Evolutionary conservation across 2,329 filamentous ascomycete genomes (phyloP).

Genomic region (Cucurbitaria berberidis): DNA sequence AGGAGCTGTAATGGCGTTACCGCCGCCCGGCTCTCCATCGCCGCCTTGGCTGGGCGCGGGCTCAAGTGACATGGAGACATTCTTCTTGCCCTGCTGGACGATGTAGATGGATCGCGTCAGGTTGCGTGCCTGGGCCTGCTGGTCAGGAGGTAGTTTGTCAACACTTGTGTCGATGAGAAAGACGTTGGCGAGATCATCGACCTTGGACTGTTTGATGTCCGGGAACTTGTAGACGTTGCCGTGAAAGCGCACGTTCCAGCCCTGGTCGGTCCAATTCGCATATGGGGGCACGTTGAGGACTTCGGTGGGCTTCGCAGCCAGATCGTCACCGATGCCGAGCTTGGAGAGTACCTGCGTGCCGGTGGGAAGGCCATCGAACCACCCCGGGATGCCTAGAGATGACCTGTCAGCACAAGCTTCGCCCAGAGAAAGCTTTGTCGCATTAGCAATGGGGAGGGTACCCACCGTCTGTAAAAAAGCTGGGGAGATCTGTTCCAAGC

Average conservation of each 20-base stretch:
- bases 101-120: constrained; percentile 75
- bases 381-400: constrained; percentile 64
- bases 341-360: constrained; percentile 66
- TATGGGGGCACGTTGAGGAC: constrained; percentile 71
- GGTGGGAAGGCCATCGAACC: constrained; percentile 68
- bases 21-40: constrained; percentile 55
- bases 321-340: constrained; percentile 65
- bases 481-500: constrained; percentile 44
- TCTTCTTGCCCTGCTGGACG: constrained; percentile 71
- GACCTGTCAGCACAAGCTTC: constrained; percentile 27
- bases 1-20: constrained; percentile 58
- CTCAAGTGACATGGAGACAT: constrained; percentile 68
- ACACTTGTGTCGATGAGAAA: constrained; percentile 73
- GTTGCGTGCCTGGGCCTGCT: constrained; percentile 74
- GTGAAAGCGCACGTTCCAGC: constrained; percentile 78
- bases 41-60: constrained; percentile 64
- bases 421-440: constrained; percentile 12
- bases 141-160: constrained; percentile 61
- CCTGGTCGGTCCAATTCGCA: constrained; percentile 78
- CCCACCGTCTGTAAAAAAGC: constrained; percentile 47
- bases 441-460: background rate
- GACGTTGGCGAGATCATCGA: constrained; percentile 72
- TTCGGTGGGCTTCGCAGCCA: constrained; percentile 69
- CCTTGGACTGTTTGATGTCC: constrained; percentile 66
- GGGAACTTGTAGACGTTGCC: constrained; percentile 85